Base-by-base conservation (phyloP, 2,329 filamentous ascomycete species). In the Aspergillus clavatus region DNA sequence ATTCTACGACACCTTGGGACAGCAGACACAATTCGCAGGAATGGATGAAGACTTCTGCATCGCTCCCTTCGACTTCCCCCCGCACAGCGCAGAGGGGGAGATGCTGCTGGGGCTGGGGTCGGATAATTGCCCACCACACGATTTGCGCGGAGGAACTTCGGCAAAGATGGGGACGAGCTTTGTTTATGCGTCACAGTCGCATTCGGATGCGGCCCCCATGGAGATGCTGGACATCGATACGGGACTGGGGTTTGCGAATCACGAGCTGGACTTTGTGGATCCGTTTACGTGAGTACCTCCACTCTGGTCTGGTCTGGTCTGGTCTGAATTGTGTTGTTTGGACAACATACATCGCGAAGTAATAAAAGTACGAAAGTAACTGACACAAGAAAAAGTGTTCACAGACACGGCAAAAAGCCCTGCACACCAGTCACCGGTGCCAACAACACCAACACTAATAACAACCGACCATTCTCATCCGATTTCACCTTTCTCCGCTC, bases 401-500 rank as follows among this genome's bases (percentile, higher is more conserved):
- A n/a, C n/a, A n/a, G n/a, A n/a, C n/a, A n/a, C n/a, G n/a, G n/a
- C n/a, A n/a, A n/a, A n/a, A n/a, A n/a, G n/a, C n/a, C n/a, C n/a
- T n/a, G n/a, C n/a, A n/a, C n/a, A n/a, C n/a, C n/a, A n/a, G n/a
- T n/a, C n/a, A n/a, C n/a, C n/a, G n/a, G n/a, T n/a, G n/a, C n/a
- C n/a, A n/a, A n/a, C n/a, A n/a, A n/a, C n/a, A n/a, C n/a, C n/a
- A n/a, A n/a, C n/a, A n/a, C n/a, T n/a, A n/a, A n/a, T n/a, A n/a
- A n/a, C n/a, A n/a, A n/a, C n/a, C n/a, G 37, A 11, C 14, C 16
- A 11, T 33, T 23, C 16, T 18, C 37, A 16, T 7, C 39, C 11
- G 18, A 45, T 21, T 38, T 46, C 7, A 23, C 46, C 5, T 45
- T 55, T 12, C 46, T 57, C 8, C 55, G 45, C 14, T 53, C 52